A percentile compares a stretch with the other conserved stretches of the same genome.
These are phyloP conservation scores for Pisolithus thermaeus DNA, from an alignment of 1,284 basidiomycete species.

Conservation along the genomic window DNA sequence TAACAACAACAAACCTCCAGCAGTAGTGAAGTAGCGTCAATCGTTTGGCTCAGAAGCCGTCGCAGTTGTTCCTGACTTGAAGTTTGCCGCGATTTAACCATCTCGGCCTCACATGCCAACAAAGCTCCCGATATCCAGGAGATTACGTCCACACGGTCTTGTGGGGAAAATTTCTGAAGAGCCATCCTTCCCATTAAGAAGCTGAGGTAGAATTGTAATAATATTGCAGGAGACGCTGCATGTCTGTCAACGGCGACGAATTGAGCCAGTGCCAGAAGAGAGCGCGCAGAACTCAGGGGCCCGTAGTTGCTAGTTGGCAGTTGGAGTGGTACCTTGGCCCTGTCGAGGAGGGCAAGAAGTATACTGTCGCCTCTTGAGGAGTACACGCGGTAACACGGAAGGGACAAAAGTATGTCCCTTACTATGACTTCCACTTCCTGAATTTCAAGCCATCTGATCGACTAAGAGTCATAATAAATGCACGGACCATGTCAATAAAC, in stretches of 20 bases:
- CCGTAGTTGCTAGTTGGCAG: slow-evolving; percentile 30
- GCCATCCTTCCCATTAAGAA: slow-evolving; percentile 42
- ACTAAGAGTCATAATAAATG: slow-evolving; percentile 30
- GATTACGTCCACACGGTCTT: slow-evolving; percentile 41
- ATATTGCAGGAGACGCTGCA: slow-evolving; percentile 37
- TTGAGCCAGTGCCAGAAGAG: slow-evolving; percentile 44
- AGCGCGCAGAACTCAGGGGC: slow-evolving; percentile 34
- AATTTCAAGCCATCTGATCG: slow-evolving; percentile 40
- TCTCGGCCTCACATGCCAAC: slow-evolving; percentile 27
- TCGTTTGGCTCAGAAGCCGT: slow-evolving; percentile 36
- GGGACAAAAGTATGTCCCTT: slow-evolving; percentile 45
- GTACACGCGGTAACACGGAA: slow-evolving; percentile 40
- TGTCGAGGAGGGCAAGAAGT: slow-evolving; percentile 40
- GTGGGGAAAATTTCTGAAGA: slow-evolving; percentile 38
- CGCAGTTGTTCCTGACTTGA: slow-evolving; percentile 18
- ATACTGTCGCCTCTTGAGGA: slow-evolving; percentile 38
- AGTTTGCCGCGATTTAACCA: slow-evolving; percentile 13
- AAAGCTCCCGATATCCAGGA: slow-evolving; percentile 36
- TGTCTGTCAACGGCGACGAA: slow-evolving; percentile 39
- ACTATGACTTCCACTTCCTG: slow-evolving; percentile 44
- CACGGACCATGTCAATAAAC: not conserved
- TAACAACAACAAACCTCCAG: slow-evolving; percentile 38
- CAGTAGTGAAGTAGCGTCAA: slow-evolving; percentile 42
- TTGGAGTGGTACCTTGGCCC: slow-evolving; percentile 34
- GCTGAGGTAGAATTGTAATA: slow-evolving; percentile 49